Percentiles rank a stretch among this genome's conserved stretches.
These are phyloP conservation scores for Thalassiosira ordinaria DNA, from an alignment of 352 stramenopile species.

Conservation along the genomic window DNA sequence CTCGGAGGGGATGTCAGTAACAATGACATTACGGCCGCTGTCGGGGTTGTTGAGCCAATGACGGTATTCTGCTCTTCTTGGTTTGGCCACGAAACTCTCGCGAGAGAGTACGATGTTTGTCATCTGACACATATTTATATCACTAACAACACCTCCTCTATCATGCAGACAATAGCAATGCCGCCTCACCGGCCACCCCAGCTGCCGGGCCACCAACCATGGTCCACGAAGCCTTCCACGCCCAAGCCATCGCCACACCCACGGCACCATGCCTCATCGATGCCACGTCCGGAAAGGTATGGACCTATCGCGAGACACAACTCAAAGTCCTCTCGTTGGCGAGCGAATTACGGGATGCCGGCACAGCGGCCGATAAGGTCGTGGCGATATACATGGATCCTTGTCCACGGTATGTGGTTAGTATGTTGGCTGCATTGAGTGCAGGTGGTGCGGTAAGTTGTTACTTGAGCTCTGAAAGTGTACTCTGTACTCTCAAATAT, in stretches of 20 bases:
- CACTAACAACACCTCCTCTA: too few relatives aligned
- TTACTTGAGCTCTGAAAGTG: too few relatives aligned
- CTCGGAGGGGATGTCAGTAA: too few relatives aligned
- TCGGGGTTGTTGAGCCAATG: too few relatives aligned
- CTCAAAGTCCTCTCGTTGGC: constrained; percentile 53
- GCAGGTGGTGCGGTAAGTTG: constrained; percentile 77
- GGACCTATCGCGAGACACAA: constrained; percentile 49
- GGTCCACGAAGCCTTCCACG: constrained; percentile 45
- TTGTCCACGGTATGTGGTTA: constrained; percentile 91
- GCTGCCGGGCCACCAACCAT: constrained; percentile 6
- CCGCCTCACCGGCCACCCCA: background rate
- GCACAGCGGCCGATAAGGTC: constrained; percentile 38
- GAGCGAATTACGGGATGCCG: constrained; percentile 38
- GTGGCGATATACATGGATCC: constrained; percentile 91
- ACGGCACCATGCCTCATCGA: constrained; percentile 55
- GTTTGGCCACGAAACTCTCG: too few relatives aligned
- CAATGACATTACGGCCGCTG: background rate
- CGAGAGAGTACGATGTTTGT: too few relatives aligned
- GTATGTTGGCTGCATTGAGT: constrained; percentile 91
- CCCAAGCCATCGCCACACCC: constrained; percentile 81
- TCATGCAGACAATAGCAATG: constrained; percentile 2
- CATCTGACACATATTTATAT: too few relatives aligned
- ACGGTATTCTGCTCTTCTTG: too few relatives aligned
- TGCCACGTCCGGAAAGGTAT: constrained; percentile 24
- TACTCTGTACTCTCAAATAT: too few relatives aligned